A percentile compares a stretch with the other conserved stretches of the same genome.
These are phyloP conservation scores for Ophiostoma montium DNA, from an alignment of 2,329 filamentous ascomycete species.

Conservation along the genomic window DNA sequence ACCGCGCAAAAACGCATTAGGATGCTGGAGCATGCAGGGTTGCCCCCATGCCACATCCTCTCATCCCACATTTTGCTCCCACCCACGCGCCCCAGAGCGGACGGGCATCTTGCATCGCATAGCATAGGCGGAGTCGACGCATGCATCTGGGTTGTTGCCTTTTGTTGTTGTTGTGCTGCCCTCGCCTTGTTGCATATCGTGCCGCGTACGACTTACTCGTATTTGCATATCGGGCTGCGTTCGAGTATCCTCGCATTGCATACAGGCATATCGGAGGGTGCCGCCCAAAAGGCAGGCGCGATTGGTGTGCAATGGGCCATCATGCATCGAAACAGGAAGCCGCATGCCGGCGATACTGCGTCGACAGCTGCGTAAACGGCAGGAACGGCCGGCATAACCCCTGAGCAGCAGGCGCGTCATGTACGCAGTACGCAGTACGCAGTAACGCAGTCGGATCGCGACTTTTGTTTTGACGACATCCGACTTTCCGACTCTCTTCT, in stretches of 20 bases:
- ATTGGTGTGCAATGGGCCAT: too few relatives aligned
- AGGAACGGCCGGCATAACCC: not conserved
- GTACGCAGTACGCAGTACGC: not conserved
- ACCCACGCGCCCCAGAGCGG: not conserved
- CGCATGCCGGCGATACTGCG: not conserved
- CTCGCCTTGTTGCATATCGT: too few relatives aligned
- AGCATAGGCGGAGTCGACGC: slow-evolving; percentile 1
- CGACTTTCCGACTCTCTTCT: not conserved
- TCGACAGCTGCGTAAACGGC: not conserved
- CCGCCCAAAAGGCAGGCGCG: too few relatives aligned
- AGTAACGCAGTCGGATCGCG: too few relatives aligned
- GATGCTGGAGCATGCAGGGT: too few relatives aligned
- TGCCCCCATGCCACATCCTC: not conserved
- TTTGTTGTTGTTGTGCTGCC: too few relatives aligned
- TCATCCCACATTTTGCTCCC: not conserved
- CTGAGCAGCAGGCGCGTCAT: not conserved
- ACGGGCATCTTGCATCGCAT: slow-evolving; percentile 3
- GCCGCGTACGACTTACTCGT: too few relatives aligned
- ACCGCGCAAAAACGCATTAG: not conserved
- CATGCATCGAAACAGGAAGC: not conserved
- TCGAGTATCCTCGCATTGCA: too few relatives aligned
- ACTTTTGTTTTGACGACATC: too few relatives aligned
- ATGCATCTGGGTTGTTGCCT: not conserved
- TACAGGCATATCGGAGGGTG: too few relatives aligned
- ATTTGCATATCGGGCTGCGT: too few relatives aligned